Evolutionary conservation across 2,329 filamentous ascomycete species (phyloP).

Genomic region (Colletotrichum sansevieriae): DNA sequence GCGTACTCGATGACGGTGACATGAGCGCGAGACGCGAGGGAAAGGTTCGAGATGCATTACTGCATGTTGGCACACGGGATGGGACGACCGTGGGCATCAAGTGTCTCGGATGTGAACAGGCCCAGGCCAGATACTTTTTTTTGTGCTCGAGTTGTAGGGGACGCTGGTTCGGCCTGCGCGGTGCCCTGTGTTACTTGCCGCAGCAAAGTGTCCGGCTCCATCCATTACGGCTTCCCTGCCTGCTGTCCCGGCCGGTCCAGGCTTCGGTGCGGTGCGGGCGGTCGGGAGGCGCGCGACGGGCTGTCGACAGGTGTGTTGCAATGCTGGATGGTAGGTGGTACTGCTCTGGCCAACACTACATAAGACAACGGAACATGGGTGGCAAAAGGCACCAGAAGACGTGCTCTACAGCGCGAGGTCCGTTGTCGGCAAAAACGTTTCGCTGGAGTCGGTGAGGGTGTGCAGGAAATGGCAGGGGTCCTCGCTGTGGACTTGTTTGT

Average conservation of each 20-base stretch:
- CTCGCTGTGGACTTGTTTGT: conserved; percentile 28
- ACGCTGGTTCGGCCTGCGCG: conserved; percentile 32
- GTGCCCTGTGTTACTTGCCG: conserved; percentile 8
- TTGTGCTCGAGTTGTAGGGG: conserved; percentile 15
- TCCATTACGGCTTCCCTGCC: conserved; percentile 14
- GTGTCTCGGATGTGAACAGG: conserved; percentile 36
- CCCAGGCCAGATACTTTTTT: not conserved
- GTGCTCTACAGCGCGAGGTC: conserved; percentile 3
- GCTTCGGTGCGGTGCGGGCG: conserved; percentile 9
- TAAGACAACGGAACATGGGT: too few species aligned
- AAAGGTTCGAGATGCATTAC: conserved; percentile 23
- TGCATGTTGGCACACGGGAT: conserved; percentile 10
- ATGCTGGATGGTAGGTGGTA: not conserved
- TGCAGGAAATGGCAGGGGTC: conserved; percentile 27
- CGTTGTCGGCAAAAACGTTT: conserved; percentile 37
- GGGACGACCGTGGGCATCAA: conserved; percentile 30
- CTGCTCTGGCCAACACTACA: too few species aligned
- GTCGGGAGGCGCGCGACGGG: conserved; percentile 18
- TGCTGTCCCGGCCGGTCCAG: not conserved
- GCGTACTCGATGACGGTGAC: conserved; percentile 3
- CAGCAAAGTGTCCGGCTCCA: not conserved
- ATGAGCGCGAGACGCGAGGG: conserved; percentile 34
- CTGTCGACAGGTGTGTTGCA: not conserved
- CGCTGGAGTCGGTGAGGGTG: conserved; percentile 37
- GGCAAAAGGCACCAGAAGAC: too few species aligned